Percentiles rank a stretch among this genome's conserved stretches.
phyloP scores from a whole-genome alignment of 2,329 filamentous ascomycete genomes.

The Chaetomiaceae sp. region DNA sequence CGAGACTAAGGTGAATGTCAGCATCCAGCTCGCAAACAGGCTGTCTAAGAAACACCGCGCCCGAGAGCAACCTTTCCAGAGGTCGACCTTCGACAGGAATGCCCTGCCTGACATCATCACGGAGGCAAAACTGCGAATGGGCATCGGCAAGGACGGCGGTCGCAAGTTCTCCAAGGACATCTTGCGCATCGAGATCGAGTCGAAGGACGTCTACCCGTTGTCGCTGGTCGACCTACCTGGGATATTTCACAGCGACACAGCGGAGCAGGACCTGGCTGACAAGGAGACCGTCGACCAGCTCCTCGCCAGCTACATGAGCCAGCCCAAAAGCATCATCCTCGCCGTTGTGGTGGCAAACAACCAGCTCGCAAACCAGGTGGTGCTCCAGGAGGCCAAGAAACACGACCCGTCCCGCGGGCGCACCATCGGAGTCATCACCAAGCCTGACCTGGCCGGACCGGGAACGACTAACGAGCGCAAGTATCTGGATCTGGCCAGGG shows the following conservation, averaged over 20 bases:
- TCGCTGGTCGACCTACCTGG: conserved; percentile 55
- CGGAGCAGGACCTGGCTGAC: conserved; percentile 37
- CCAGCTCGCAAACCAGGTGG: conserved; percentile 51
- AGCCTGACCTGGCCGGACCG: conserved; percentile 39
- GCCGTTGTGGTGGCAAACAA: conserved; percentile 50
- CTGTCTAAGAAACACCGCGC: background rate
- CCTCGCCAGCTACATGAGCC: conserved; percentile 50
- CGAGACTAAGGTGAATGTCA: conserved; percentile 11
- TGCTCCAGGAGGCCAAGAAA: conserved; percentile 43
- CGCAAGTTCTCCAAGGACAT: conserved; percentile 10
- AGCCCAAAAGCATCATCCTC: conserved; percentile 51
- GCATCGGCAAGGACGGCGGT: conserved; percentile 27
- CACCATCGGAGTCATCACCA: conserved; percentile 52
- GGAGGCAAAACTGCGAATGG: conserved; percentile 42
- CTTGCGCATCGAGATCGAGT: conserved; percentile 37
- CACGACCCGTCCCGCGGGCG: conserved; percentile 29
- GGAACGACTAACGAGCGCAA: conserved; percentile 30
- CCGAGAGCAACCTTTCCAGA: conserved; percentile 1
- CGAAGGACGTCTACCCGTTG: conserved; percentile 42
- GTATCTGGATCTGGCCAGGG: conserved; percentile 34
- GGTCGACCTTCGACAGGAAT: conserved; percentile 13
- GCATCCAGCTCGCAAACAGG: conserved; percentile 5
- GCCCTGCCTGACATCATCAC: conserved; percentile 33
- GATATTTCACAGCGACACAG: conserved; percentile 42
- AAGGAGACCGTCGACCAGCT: conserved; percentile 40